Conservation (phyloP, 345 rosid genomes). For the Stellera chamaejasme region DNA sequence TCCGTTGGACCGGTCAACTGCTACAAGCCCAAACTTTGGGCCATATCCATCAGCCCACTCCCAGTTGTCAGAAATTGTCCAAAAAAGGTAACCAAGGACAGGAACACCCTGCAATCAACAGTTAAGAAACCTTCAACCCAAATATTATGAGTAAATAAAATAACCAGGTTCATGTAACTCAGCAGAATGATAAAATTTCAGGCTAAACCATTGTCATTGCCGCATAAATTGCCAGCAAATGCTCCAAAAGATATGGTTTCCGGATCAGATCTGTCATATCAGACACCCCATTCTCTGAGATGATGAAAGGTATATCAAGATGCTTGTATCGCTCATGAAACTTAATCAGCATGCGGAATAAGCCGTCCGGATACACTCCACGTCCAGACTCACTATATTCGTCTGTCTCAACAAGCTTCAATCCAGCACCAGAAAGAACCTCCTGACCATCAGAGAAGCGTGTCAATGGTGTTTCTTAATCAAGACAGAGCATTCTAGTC, state of each 20-base stretch:
- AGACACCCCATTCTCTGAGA: conserved; percentile 84
- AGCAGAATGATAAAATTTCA: conserved; percentile 13
- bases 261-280: conserved; percentile 90
- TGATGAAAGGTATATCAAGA: conserved; percentile 68
- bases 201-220: conserved; percentile 63
- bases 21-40: conserved; percentile 92
- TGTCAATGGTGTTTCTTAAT: conserved; percentile 5
- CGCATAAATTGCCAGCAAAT: conserved; percentile 80
- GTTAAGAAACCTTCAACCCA: conserved; percentile 2
- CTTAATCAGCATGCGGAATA: conserved; percentile 59
- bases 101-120: conserved; percentile 61
- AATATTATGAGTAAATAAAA: background rate
- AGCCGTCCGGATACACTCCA: conserved; percentile 93
- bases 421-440: conserved; percentile 69
- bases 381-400: conserved; percentile 99
- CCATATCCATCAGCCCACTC: conserved; percentile 99
- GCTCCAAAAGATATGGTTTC: conserved; percentile 77
- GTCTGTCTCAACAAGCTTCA: conserved; percentile 84
- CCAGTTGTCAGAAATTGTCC: conserved; percentile 99
- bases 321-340: conserved; percentile 83
- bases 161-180: conserved; percentile 4
- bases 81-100: conserved; percentile 79
- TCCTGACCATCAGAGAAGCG: conserved; percentile 43
- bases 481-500: background rate
- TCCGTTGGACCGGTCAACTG: conserved; percentile 68